A percentile compares a stretch with the other conserved stretches of the same genome.
Evolutionary conservation across 2,329 filamentous ascomycete genomes (phyloP).

Genomic region (Boeremia lycopersici): DNA sequence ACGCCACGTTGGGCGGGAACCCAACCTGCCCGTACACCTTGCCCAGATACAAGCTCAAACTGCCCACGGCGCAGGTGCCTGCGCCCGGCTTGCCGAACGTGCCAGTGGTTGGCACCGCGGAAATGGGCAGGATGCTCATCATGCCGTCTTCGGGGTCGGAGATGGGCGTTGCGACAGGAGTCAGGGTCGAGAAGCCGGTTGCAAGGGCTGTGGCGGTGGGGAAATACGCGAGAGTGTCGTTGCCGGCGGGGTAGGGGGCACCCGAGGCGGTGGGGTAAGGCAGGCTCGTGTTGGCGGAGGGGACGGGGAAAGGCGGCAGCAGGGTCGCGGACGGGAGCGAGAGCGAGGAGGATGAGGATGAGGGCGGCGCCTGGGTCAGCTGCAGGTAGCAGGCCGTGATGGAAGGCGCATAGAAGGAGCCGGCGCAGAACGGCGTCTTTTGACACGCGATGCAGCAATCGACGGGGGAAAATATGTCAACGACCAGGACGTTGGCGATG

Average conservation of each 20-base stretch:
- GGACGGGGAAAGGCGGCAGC: conserved; percentile 12
- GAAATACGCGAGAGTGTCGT: conserved; percentile 5
- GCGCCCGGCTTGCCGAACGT: background rate
- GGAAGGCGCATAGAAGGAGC: conserved; percentile 31
- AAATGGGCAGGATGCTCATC: conserved; percentile 11
- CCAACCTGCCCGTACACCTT: conserved; percentile 23
- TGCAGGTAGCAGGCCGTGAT: conserved; percentile 30
- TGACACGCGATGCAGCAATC: conserved; percentile 39
- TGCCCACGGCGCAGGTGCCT: conserved; percentile 15
- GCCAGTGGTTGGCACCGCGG: conserved; percentile 3
- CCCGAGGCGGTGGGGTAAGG: conserved; percentile 2
- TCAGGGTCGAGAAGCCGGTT: background rate
- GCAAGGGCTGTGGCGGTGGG: conserved; percentile 6
- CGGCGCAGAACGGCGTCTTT: conserved; percentile 30
- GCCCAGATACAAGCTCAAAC: conserved; percentile 25
- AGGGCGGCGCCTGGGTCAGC: conserved; percentile 23
- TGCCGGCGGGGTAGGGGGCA: conserved; percentile 7
- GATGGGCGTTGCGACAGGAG: conserved; percentile 10
- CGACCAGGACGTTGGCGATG: conserved; percentile 26
- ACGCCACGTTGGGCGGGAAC: conserved; percentile 22
- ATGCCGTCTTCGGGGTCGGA: background rate
- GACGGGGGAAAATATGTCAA: conserved; percentile 15
- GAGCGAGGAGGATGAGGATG: conserved; percentile 10
- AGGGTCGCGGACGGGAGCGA: conserved; percentile 1
- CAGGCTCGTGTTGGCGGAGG: conserved; percentile 6